These are phyloP conservation scores for Botrytis pseudocinerea DNA, from an alignment of 2,329 filamentous ascomycete genomes.

Conservation along the genomic window DNA sequence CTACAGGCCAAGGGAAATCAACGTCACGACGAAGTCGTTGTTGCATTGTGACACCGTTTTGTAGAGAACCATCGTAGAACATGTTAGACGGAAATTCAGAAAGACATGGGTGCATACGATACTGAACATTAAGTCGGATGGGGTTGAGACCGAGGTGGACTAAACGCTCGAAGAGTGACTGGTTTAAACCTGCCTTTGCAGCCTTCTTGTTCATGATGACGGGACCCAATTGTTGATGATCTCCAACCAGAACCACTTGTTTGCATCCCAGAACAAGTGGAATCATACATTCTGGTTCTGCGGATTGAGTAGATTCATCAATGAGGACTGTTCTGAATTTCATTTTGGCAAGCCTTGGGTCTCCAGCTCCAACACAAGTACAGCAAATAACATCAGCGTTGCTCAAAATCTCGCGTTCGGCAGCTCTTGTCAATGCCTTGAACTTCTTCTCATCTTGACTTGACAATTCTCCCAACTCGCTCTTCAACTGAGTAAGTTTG, in stretches of 20 bases:
- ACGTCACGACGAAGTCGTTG: constrained; percentile 89
- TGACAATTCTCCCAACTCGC: constrained; percentile 84
- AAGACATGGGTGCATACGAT: constrained; percentile 97
- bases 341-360: constrained; percentile 92
- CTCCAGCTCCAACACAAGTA: constrained; percentile 95
- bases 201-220: constrained; percentile 99
- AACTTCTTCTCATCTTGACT: constrained; percentile 98
- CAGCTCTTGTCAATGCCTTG: constrained; percentile 90
- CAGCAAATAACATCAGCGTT: constrained; percentile 99
- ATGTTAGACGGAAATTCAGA: constrained; percentile 98
- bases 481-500: constrained; percentile 91
- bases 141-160: constrained; percentile 88
- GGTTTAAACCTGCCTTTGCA: constrained; percentile 94
- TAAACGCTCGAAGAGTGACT: constrained; percentile 96
- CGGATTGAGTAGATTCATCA: constrained; percentile 96
- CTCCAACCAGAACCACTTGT: constrained; percentile 96
- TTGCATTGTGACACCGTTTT: constrained; percentile 91
- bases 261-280: constrained; percentile 96
- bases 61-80: constrained; percentile 97
- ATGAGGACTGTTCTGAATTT: constrained; percentile 98
- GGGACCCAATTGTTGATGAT: constrained; percentile 95
- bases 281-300: constrained; percentile 98
- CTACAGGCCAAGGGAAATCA: constrained; percentile 96
- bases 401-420: constrained; percentile 90
- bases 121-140: constrained; percentile 93